Conservation (phyloP, 768 basidiomycete species). For the Boletales sp. region DNA sequence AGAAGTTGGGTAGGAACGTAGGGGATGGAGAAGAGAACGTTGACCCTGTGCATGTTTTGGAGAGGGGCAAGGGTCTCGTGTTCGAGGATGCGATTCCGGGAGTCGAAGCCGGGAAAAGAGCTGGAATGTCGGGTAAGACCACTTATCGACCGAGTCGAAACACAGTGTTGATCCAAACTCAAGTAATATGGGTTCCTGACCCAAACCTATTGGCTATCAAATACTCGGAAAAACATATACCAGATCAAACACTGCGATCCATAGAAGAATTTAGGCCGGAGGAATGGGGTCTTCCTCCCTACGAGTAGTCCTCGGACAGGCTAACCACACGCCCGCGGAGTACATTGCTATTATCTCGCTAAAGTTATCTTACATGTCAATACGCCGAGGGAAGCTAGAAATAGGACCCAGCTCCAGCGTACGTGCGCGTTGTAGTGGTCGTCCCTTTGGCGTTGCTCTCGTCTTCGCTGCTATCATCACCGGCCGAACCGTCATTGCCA, state of each 20-base stretch:
- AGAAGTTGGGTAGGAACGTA: conserved; percentile 52
- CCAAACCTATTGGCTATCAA: conserved; percentile 53
- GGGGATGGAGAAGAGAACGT: conserved; percentile 40
- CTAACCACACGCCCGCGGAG: no score
- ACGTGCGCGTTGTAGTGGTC: conserved; percentile 18
- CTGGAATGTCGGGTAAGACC: conserved; percentile 77
- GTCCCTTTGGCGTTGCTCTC: conserved; percentile 4
- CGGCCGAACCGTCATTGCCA: not conserved
- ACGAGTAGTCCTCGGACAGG: conserved; percentile 24
- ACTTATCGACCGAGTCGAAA: not conserved
- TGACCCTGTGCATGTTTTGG: conserved; percentile 36
- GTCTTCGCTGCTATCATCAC: conserved; percentile 24
- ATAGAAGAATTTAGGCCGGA: conserved; percentile 76
- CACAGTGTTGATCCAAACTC: conserved; percentile 1
- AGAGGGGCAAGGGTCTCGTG: conserved; percentile 64
- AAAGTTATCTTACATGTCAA: not conserved
- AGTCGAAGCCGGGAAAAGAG: conserved; percentile 75
- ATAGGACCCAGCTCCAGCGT: conserved; percentile 45
- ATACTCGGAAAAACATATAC: conserved; percentile 44
- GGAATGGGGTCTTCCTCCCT: conserved; percentile 80
- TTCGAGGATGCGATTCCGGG: conserved; percentile 83
- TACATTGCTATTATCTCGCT: no score
- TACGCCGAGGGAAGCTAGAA: conserved; percentile 25
- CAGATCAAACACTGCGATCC: conserved; percentile 58
- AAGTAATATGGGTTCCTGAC: conserved; percentile 88